Conservation (phyloP, 768 basidiomycete species). For the Boletus rubroflammeus region DNA sequence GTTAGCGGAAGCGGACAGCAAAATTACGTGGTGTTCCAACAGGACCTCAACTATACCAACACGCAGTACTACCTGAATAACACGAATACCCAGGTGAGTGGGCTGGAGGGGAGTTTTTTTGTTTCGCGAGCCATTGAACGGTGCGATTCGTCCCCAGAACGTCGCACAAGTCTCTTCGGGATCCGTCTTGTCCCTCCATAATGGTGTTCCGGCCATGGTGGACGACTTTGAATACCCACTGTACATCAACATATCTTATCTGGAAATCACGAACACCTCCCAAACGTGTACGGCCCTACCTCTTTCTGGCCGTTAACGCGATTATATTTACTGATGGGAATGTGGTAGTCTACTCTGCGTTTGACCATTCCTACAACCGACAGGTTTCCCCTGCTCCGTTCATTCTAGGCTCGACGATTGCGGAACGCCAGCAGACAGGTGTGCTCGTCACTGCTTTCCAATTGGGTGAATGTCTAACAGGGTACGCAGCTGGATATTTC, state of each 20-base stretch:
- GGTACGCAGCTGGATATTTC: conserved; percentile 47
- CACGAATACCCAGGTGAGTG: conserved; percentile 37
- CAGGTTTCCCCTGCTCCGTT: conserved; percentile 55
- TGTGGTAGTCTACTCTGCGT: conserved; percentile 42
- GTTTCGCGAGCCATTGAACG: neutral
- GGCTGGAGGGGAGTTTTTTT: neutral
- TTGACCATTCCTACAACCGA: conserved; percentile 72
- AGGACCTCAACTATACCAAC: conserved; percentile 59
- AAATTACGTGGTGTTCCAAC: conserved; percentile 58
- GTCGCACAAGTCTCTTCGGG: conserved; percentile 50
- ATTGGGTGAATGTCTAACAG: neutral
- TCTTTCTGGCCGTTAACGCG: neutral
- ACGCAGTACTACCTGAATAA: conserved; percentile 57
- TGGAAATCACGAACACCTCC: conserved; percentile 31
- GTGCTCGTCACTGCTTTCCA: conserved; percentile 14
- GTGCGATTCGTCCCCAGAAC: conserved; percentile 33
- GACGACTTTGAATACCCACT: conserved; percentile 57
- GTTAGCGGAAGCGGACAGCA: conserved; percentile 55
- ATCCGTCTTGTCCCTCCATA: conserved; percentile 45
- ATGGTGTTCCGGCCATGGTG: conserved; percentile 39
- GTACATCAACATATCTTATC: conserved; percentile 37
- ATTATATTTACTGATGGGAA: neutral
- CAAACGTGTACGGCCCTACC: conserved; percentile 10
- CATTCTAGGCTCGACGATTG: conserved; percentile 53
- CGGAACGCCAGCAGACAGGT: conserved; percentile 59